Evolutionary conservation across 2,329 filamentous ascomycete genomes (phyloP).

Genomic region (Phaeosphaeria sp.): DNA sequence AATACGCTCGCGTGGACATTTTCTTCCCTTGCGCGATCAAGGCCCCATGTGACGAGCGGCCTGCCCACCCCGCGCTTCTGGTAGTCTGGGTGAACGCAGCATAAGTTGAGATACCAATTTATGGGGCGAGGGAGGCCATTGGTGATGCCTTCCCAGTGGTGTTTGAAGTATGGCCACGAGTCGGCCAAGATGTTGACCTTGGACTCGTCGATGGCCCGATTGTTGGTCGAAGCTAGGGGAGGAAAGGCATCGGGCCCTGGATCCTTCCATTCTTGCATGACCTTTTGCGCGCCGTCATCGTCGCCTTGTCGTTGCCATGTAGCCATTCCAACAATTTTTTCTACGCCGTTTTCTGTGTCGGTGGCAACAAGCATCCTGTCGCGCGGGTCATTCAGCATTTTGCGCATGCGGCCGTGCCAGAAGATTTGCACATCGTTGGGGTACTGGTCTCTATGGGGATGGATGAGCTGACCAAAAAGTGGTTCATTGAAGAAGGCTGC

Average conservation of each 20-base stretch:
- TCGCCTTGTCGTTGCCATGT: slow-evolving; percentile 32
- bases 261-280: slow-evolving; percentile 18
- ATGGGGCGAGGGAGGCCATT: slow-evolving; percentile 27
- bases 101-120: slow-evolving; percentile 49
- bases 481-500: slow-evolving; percentile 41
- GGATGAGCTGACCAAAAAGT: slow-evolving; percentile 34
- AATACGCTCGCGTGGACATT: slow-evolving; percentile 50
- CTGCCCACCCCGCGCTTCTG: slow-evolving; percentile 49
- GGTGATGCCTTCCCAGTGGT: slow-evolving; percentile 20
- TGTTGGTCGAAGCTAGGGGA: slow-evolving; percentile 12
- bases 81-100: slow-evolving; percentile 50
- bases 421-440: slow-evolving; percentile 32
- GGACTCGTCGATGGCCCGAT: slow-evolving; percentile 30
- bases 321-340: slow-evolving; percentile 26
- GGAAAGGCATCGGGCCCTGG: slow-evolving; percentile 9
- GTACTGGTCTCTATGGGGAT: slow-evolving; percentile 32
- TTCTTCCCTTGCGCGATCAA: slow-evolving; percentile 47
- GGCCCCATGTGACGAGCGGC: slow-evolving; percentile 51
- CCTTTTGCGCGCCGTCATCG: slow-evolving; percentile 17
- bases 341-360: slow-evolving; percentile 2
- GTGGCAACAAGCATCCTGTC: slow-evolving; percentile 19
- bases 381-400: slow-evolving; percentile 19
- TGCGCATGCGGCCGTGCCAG: slow-evolving; percentile 28
- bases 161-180: slow-evolving; percentile 16
- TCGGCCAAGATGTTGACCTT: slow-evolving; percentile 18